These are phyloP conservation scores for Leishmania turanica DNA, from an alignment of 208 protist genomes.

Conservation along the genomic window DNA sequence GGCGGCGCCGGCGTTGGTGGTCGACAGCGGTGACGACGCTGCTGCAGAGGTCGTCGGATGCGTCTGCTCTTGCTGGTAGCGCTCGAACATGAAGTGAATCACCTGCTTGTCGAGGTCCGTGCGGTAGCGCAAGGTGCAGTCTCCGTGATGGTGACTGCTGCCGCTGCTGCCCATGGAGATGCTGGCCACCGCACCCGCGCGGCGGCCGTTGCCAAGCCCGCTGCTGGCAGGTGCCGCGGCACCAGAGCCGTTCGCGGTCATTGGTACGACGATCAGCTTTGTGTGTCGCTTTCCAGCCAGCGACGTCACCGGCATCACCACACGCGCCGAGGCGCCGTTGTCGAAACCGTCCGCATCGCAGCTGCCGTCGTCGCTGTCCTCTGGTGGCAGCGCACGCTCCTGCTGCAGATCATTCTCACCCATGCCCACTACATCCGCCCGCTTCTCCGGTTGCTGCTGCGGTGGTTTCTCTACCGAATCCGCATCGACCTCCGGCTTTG, in stretches of 20 bases:
- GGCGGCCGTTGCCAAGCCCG: neutral
- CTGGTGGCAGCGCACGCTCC: neutral
- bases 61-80: constrained; percentile 40
- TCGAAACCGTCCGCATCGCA: neutral
- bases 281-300: constrained; percentile 31
- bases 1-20: too few relatives aligned
- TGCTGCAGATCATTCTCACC: neutral
- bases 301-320: constrained; percentile 16
- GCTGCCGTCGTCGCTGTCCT: constrained; percentile 14
- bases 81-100: constrained; percentile 86
- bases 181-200: neutral
- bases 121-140: constrained; percentile 63
- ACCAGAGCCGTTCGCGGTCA: neutral
- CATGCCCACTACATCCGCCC: neutral
- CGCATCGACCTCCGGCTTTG: too few relatives aligned
- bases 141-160: constrained; percentile 13
- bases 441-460: neutral
- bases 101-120: constrained; percentile 87
- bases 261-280: constrained; percentile 5
- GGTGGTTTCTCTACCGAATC: neutral
- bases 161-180: neutral
- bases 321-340: neutral
- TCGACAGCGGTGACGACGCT: neutral
- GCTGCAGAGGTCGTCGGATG: constrained; percentile 10
- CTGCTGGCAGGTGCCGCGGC: neutral